Base-by-base conservation (phyloP, 495 filamentous ascomycete species). In the Amniculicola lignicola region DNA sequence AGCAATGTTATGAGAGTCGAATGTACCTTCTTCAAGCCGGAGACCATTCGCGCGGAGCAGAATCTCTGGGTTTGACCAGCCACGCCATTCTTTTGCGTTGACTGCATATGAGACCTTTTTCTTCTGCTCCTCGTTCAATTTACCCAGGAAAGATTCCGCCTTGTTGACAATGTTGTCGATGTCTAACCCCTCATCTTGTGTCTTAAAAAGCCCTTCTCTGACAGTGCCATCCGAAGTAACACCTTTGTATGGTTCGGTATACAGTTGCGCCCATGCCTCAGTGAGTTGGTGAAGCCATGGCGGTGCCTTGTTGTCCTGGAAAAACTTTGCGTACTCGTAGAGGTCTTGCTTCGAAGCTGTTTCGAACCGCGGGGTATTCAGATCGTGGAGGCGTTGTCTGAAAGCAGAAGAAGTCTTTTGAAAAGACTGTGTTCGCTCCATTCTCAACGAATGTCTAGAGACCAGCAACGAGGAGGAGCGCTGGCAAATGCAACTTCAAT, bases 11-110 rank as follows among this genome's bases (percentile, higher is more conserved):
- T 15, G 12, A 19, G 12, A 7, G 16, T 2, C 15, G 24, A 24
- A 19, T 16, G 2, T 54, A 60, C 57, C 49, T 31, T 83, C 79
- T 67, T 89, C 85, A 0, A 89, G 77, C 1, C 85, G 80, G 28
- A 88, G 66, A 21, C 85, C 85, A 57, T 82, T 84, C 72, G 78
- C 60, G 54, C 71, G 70, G 29, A 86, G 65, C 0, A 85, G 73
- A 2, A 65, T 50, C 66, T 89, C 85, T 1, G 85, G 85, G 67
- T 89, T 89, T 2, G 83, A 87, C 85, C 85, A 89, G 12, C 82
- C 76, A 45, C 85, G 79, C 83, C 83, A 88, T 65, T 87, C 82
- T 27, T 79, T 79, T 11, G 82, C 82, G 74, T 86, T 81, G 67
- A 87, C 77, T 70, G 85, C 80, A 61, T 83, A 80, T 53, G 57